Base-by-base conservation (phyloP, 495 filamentous ascomycete genomes). In the Mytilinidion resinicola region DNA sequence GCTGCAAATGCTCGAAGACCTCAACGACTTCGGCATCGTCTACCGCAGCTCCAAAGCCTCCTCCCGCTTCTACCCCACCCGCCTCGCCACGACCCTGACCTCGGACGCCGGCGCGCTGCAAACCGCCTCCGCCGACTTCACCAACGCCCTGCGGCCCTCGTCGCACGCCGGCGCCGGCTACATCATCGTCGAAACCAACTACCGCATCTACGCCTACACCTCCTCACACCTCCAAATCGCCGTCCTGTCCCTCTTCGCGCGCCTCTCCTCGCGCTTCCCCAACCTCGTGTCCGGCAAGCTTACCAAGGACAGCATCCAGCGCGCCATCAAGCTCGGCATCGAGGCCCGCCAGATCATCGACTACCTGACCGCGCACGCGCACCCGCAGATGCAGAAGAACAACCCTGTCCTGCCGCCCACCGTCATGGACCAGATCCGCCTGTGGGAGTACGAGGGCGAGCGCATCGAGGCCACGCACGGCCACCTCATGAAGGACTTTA, bases 101-200 rank as follows among this genome's bases (percentile, higher is more conserved):
- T 91, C 88, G 30, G 90, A 95, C 65, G 83, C 88, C 0, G 74
- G 75, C 30, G 81, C 85, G 19, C 75, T 90, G 1, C 80, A 76
- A 60, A 78, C 74, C 35, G 68, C 73, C 9, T 67, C 71, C 39
- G 68, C 72, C 19, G 67, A 12, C 67, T 70, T 39, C 72, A 63
- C 47, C 74, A 54, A 25, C 37, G 35, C 55, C 76, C 35, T 70
- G 68, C 14, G 67, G 69, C 39, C 67, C 43, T 56, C 69, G 17
- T 53, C 73, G 36, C 69, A 69, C 41, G 76, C 79, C 39, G 67
- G 78, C 12, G 83, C 85, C 54, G 92, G 91, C 37, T 92, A 91
- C 77, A 89, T 98, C 67, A 88, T 98, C 63, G 80, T 97, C 63
- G 93, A 98, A 78, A 98, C 93, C n/a, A 98, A 98, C 75, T 96